Evolutionary conservation across 2,329 filamentous ascomycete species (phyloP).

Genomic region (Penicillium hesseltinei): DNA sequence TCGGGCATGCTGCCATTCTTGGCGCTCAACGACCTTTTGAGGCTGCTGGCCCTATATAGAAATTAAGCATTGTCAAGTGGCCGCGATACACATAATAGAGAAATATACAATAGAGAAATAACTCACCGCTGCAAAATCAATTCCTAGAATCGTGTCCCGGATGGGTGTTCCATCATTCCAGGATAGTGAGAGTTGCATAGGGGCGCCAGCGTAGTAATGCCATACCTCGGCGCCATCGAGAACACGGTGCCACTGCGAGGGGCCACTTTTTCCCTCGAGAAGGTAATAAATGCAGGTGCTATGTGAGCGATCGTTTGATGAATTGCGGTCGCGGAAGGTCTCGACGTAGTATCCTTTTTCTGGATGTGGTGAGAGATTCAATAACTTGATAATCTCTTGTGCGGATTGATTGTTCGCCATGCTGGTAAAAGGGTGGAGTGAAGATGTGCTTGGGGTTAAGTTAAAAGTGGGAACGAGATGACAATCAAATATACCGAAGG

Average conservation of each 20-base stretch:
- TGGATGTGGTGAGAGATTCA: constrained; percentile 46
- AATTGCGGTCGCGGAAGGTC: constrained; percentile 46
- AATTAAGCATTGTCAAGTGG: background rate
- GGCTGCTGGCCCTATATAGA: constrained; percentile 38
- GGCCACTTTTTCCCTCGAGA: constrained; percentile 44
- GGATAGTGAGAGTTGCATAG: constrained; percentile 48
- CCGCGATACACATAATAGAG: background rate
- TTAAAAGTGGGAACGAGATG: background rate
- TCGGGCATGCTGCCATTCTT: constrained; percentile 49
- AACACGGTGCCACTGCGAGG: constrained; percentile 53
- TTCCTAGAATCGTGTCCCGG: constrained; percentile 39
- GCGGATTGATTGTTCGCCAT: constrained; percentile 26
- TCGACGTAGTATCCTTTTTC: constrained; percentile 53
- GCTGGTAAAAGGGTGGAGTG: background rate
- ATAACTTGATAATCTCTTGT: constrained; percentile 45
- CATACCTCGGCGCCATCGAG: constrained; percentile 50
- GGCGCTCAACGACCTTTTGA: constrained; percentile 44
- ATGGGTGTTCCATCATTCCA: constrained; percentile 41
- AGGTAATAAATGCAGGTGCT: constrained; percentile 57
- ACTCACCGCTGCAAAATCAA: constrained; percentile 39
- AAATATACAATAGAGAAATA: background rate
- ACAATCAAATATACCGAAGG: background rate
- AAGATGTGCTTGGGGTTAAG: background rate
- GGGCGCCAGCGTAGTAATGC: constrained; percentile 56
- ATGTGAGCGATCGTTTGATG: constrained; percentile 38